These are phyloP conservation scores for Anisodus acutangulus DNA, from an alignment of 257 asterid species.

Conservation along the genomic window DNA sequence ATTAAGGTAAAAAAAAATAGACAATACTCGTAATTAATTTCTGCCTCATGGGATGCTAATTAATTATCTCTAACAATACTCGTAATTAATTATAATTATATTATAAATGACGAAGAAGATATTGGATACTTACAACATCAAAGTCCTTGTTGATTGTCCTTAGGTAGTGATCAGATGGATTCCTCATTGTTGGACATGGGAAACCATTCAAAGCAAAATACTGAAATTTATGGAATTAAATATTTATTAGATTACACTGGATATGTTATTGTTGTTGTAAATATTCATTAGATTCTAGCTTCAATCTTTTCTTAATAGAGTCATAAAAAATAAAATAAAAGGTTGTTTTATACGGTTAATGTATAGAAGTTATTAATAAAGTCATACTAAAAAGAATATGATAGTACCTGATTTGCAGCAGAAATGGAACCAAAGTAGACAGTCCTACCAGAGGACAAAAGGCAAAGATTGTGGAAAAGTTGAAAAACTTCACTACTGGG, in stretches of 20 bases:
- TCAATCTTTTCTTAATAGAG: no score
- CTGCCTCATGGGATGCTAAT: no score
- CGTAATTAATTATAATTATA: no score
- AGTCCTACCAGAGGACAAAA: constrained; percentile 52
- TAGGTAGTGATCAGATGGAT: constrained; percentile 68
- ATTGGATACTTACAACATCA: constrained; percentile 42
- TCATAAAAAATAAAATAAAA: no score
- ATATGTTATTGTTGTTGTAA: no score
- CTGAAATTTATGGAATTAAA: constrained; percentile 31
- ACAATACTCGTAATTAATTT: no score
- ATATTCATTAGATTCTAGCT: no score
- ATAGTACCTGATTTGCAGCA: constrained; percentile 48
- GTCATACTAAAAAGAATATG: neutral
- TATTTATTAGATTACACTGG: no score
- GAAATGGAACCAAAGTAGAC: constrained; percentile 58
- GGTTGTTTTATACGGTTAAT: no score
- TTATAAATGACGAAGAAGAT: no score
- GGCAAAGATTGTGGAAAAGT: constrained; percentile 64
- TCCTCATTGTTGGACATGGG: constrained; percentile 65
- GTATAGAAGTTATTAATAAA: no score
- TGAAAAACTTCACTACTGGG: constrained; percentile 63
- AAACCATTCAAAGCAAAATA: constrained; percentile 60
- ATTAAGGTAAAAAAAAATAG: neutral
- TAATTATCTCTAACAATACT: neutral
- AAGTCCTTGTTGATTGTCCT: constrained; percentile 67